Evolutionary conservation across 78 protist species (phyloP), one percentile per base, ranked within the genome.

Genomic region (Emiliania huxleyi): DNA sequence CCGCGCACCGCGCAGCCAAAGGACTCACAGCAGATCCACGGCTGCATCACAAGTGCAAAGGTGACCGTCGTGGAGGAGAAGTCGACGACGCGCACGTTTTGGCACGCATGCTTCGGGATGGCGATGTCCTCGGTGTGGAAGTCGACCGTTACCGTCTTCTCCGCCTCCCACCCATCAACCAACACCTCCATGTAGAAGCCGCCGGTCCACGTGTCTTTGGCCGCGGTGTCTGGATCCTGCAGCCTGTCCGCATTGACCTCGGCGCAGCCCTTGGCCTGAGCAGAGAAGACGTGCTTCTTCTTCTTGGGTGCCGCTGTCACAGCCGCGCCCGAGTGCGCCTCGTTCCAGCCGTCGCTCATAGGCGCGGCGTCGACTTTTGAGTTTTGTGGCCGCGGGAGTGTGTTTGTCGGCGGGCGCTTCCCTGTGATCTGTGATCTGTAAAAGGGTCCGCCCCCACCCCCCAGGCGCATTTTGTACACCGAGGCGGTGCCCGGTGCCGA

Each of bases 181-280:
- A 26, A 69, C 75, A 69, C 75, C 33, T 69, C 75, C 75, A 69
- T 69, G 75, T 69, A 69, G 75, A 69, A 69, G n/a, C 75, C 75
- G 75, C 75, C 75, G 33, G n/a, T 12, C 75, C 75, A 69, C 12
- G 18, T 69, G n/a, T 69, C 75, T 26, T 12, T 69, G 33, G 18
- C 33, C 37, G 12, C 38, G n/a, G 33, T 26, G 37, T 19, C n/a
- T 15, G 18, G 37, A 15, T 69, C 75, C 37, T 69, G 33, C 33
- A 69, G 3, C 37, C 75, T 4, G 38, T 69, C 75, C 37, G 75
- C 12, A 15, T 69, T 69, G 23, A 69, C 38, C 75, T 69, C 75
- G 37, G 75, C 75, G 75, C 75, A 69, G 23, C 33, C 75, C 75
- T 29, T 69, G 37, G 75, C 75, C 33, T 5, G 33, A 19, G 23